Percentiles rank a stretch among this genome's conserved stretches.
phyloP scores from a whole-genome alignment of 805 yeast species.

The Schwanniomyces occidentalis region DNA sequence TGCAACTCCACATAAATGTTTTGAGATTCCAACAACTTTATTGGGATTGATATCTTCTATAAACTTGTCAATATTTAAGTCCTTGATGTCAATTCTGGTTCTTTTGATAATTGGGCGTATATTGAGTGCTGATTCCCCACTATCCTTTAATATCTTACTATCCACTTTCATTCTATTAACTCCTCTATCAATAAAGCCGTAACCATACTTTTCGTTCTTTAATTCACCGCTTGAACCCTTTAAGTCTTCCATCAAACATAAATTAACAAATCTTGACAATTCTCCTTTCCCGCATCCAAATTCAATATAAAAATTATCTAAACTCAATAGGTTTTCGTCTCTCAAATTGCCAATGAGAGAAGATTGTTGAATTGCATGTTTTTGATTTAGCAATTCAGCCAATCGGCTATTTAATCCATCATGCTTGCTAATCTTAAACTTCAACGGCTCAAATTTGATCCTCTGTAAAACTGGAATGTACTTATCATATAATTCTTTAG shows the following conservation, averaged over 20 bases:
- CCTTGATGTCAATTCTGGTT: slow-evolving; percentile 77
- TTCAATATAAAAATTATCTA: slow-evolving; percentile 53
- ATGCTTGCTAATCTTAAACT: slow-evolving; percentile 19
- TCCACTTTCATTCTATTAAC: slow-evolving; percentile 80
- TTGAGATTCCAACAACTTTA: slow-evolving; percentile 65
- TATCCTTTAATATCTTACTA: slow-evolving; percentile 60
- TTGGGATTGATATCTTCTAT: slow-evolving; percentile 23
- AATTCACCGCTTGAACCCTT: slow-evolving; percentile 1
- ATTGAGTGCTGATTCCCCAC: slow-evolving; percentile 20
- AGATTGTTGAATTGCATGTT: slow-evolving; percentile 82
- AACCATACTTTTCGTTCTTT: slow-evolving; percentile 32
- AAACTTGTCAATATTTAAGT: slow-evolving; percentile 54
- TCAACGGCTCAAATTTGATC: slow-evolving; percentile 18
- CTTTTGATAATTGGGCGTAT: slow-evolving; percentile 43
- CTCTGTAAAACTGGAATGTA: slow-evolving; percentile 17
- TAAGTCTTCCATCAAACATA: slow-evolving; percentile 29
- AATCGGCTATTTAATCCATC: slow-evolving; percentile 40
- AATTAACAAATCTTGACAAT: slow-evolving; percentile 61
- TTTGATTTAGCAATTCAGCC: slow-evolving; percentile 53
- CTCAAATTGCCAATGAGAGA: slow-evolving; percentile 72
- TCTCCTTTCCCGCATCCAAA: slow-evolving; percentile 95
- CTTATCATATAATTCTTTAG: slow-evolving; percentile 12
- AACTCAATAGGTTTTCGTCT: slow-evolving; percentile 36
- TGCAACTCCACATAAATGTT: slow-evolving; percentile 92
- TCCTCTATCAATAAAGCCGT: slow-evolving; percentile 72